Conservation (phyloP, 2,329 filamentous ascomycete genomes). For the Drechslerella dactyloides region DNA sequence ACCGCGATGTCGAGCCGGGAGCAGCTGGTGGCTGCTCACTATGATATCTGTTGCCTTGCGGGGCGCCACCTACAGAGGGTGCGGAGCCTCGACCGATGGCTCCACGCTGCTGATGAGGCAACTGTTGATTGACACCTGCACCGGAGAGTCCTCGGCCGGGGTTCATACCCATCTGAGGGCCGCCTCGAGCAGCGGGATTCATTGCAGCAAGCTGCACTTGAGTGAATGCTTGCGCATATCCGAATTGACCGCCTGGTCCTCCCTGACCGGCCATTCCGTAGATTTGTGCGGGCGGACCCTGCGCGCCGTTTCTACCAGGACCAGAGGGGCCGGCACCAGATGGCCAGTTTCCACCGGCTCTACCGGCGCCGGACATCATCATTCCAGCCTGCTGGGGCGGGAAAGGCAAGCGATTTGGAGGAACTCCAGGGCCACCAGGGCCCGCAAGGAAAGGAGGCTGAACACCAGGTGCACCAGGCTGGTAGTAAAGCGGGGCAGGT, state of each 20-base stretch:
- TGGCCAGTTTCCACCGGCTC: constrained; percentile 66
- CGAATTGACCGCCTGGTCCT: constrained; percentile 58
- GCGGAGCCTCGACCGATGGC: constrained; percentile 23
- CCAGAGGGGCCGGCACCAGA: constrained; percentile 62
- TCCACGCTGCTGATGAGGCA: constrained; percentile 56
- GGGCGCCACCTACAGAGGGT: constrained; percentile 2
- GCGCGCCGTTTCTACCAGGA: constrained; percentile 80
- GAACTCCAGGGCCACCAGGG: constrained; percentile 63
- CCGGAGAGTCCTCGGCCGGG: constrained; percentile 58
- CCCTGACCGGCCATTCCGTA: constrained; percentile 79
- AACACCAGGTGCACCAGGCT: constrained; percentile 64
- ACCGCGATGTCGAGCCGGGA: constrained; percentile 13
- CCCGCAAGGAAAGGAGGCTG: constrained; percentile 73
- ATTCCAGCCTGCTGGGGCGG: constrained; percentile 63
- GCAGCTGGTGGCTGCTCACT: constrained; percentile 14
- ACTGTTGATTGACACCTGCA: constrained; percentile 52
- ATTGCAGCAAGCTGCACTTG: constrained; percentile 36
- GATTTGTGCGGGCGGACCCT: constrained; percentile 79
- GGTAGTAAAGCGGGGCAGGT: constrained; percentile 90
- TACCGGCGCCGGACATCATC: constrained; percentile 53
- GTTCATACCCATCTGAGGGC: constrained; percentile 60
- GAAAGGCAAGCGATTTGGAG: constrained; percentile 65
- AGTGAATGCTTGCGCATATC: constrained; percentile 39
- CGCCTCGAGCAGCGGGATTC: constrained; percentile 31
- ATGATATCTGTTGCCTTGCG: constrained; percentile 24